Base-by-base conservation (phyloP, 1,284 basidiomycete species). In the Naganishia sp. region DNA sequence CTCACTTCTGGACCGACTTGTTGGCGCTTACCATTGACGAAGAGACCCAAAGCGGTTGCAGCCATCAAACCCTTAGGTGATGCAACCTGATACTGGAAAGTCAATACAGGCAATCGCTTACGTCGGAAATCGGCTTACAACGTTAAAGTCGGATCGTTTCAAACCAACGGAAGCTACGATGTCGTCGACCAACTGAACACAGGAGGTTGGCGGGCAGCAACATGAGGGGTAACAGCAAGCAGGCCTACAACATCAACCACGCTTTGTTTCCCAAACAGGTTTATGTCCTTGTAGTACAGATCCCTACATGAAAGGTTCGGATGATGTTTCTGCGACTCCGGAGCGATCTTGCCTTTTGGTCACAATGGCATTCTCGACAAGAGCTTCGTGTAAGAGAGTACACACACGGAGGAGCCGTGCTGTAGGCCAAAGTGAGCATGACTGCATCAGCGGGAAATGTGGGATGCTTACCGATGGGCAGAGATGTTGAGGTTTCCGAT, bases 1-100 rank as follows among this genome's bases (percentile, higher is more conserved):
- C 42, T 42, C 45, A 70, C 76, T 59, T 33, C n/a, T 16, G 50
- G 39, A 13, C 43, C 45, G 23, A 52, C 9, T 25, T 15, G 46
- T 28, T 54, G 36, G 23, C 3, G 13, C 16, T 9, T 43, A 68
- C 88, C 90, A 78, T 88, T 83, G 76, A 73, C 88, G 83, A n/a
- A 31, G 42, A 94, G 84, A 0, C 71, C 78, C 18, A 94, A 75
- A 2, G 83, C 82, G 6, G 83, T 82, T 0, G 92, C 90, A 55
- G 86, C 87, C 46, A 94, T 81, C 11, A 95, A 83, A 0, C 94
- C 94, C 77, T 96, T 95, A 0, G 90, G 85, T 0, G 92, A 86
- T 1, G 94, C 92, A 57, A 90, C 85, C 92, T 94, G 71, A 46
- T 46, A 21, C 42, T 33, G 31, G 56, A 48, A 70, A 65, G 65